Conservation (phyloP, 495 filamentous ascomycete genomes). For the Hypoxylon crocopeplum region DNA sequence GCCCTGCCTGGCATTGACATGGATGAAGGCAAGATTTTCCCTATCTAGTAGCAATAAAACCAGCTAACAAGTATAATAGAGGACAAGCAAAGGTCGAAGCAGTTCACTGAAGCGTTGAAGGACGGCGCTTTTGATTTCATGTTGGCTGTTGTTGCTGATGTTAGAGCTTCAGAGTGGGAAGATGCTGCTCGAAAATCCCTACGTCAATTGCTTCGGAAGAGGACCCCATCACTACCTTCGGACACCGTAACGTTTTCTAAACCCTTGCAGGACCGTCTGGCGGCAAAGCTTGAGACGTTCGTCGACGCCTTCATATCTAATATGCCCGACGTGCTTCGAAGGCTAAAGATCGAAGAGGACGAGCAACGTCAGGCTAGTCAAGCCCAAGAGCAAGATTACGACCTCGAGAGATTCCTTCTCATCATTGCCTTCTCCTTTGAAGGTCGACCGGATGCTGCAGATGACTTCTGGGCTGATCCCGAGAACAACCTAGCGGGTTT, state of each 20-base stretch:
- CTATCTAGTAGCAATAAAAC: not conserved
- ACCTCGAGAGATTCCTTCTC: slow-evolving; percentile 89
- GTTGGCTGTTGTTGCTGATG: slow-evolving; percentile 79
- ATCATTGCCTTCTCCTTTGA: slow-evolving; percentile 93
- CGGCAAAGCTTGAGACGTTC: slow-evolving; percentile 83
- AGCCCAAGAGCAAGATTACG: slow-evolving; percentile 74
- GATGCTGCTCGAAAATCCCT: slow-evolving; percentile 79
- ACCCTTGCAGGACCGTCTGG: slow-evolving; percentile 71
- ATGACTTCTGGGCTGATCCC: slow-evolving; percentile 85
- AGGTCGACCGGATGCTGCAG: slow-evolving; percentile 77
- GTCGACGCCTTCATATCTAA: slow-evolving; percentile 92
- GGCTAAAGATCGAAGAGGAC: slow-evolving; percentile 87
- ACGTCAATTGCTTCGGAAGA: slow-evolving; percentile 77
- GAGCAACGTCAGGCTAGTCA: slow-evolving; percentile 77
- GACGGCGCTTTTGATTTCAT: slow-evolving; percentile 94
- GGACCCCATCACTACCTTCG: slow-evolving; percentile 68
- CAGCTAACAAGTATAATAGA: slow-evolving; percentile 52
- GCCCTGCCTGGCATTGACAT: slow-evolving; percentile 61
- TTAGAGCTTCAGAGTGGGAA: slow-evolving; percentile 74
- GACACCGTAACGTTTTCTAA: slow-evolving; percentile 67
- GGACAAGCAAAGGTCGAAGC: slow-evolving; percentile 68
- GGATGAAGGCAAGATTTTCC: slow-evolving; percentile 46
- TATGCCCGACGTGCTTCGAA: slow-evolving; percentile 89
- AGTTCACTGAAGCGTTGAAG: slow-evolving; percentile 78
- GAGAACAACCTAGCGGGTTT: slow-evolving; percentile 94